Conservation (phyloP, 2,329 filamentous ascomycete genomes). For the Myriangium duriaei region DNA sequence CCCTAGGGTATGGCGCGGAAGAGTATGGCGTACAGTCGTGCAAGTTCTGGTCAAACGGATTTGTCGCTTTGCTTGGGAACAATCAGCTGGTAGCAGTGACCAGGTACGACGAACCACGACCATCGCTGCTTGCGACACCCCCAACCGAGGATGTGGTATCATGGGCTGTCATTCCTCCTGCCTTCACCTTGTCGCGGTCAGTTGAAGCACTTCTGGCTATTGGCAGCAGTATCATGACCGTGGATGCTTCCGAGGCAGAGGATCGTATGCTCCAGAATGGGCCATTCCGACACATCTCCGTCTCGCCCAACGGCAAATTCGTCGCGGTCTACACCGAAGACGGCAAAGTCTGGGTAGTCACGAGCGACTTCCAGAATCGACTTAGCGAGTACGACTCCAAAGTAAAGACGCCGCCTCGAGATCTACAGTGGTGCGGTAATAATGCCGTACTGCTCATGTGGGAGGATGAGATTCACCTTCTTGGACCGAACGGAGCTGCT, state of each 20-base stretch:
- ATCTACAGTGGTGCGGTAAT: slow-evolving; percentile 92
- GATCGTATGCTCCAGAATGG: slow-evolving; percentile 85
- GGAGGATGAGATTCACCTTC: slow-evolving; percentile 94
- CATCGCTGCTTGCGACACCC: slow-evolving; percentile 63
- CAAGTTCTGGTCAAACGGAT: slow-evolving; percentile 82
- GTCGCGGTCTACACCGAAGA: slow-evolving; percentile 77
- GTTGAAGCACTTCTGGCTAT: slow-evolving; percentile 88
- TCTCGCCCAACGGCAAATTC: slow-evolving; percentile 83
- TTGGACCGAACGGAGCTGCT: slow-evolving; percentile 70
- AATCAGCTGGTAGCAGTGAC: slow-evolving; percentile 79
- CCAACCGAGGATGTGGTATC: slow-evolving; percentile 71
- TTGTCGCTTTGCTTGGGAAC: slow-evolving; percentile 82
- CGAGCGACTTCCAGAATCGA: slow-evolving; percentile 85
- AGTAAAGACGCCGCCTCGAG: slow-evolving; percentile 71
- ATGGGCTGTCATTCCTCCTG: slow-evolving; percentile 81
- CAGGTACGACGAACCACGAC: slow-evolving; percentile 80
- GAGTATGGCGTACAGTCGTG: slow-evolving; percentile 80
- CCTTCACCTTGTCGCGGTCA: slow-evolving; percentile 77
- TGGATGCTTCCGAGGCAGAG: slow-evolving; percentile 81
- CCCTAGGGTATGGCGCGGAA: slow-evolving; percentile 75
- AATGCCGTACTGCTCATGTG: slow-evolving; percentile 88
- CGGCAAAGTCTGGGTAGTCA: slow-evolving; percentile 83
- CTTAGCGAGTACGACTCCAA: slow-evolving; percentile 85
- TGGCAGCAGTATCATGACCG: slow-evolving; percentile 67
- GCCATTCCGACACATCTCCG: slow-evolving; percentile 78